These are phyloP conservation scores for Botrytis hyacinthi DNA, from an alignment of 2,329 filamentous ascomycete genomes.

Conservation along the genomic window DNA sequence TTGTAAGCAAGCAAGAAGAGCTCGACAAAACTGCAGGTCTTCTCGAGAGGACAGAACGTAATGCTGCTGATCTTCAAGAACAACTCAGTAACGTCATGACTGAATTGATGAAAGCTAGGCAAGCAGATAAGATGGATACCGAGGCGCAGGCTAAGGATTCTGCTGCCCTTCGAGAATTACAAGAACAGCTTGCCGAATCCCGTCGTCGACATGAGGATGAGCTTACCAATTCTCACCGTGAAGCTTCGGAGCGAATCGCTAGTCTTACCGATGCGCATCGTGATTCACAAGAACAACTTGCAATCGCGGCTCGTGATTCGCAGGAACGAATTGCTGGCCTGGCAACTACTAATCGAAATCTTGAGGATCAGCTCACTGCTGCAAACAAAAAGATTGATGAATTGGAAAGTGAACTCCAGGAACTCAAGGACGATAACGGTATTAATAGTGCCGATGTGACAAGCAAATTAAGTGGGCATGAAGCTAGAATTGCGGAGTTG, in stretches of 20 bases:
- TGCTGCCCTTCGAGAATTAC: slow-evolving; percentile 25
- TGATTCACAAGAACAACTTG: slow-evolving; percentile 11
- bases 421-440: slow-evolving; percentile 34
- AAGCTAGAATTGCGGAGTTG: slow-evolving; percentile 33
- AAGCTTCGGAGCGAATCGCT: slow-evolving; percentile 15
- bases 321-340: slow-evolving; percentile 16
- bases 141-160: slow-evolving; percentile 32
- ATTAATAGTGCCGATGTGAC: slow-evolving; percentile 36
- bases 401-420: slow-evolving; percentile 38
- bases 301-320: slow-evolving; percentile 12
- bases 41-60: slow-evolving; percentile 38
- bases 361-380: slow-evolving; percentile 12
- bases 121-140: slow-evolving; percentile 29
- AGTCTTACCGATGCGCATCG: slow-evolving; percentile 7
- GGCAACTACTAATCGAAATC: slow-evolving; percentile 13
- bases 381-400: slow-evolving; percentile 36
- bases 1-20: slow-evolving; percentile 58
- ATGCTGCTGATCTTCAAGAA: slow-evolving; percentile 36
- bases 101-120: slow-evolving; percentile 37
- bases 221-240: slow-evolving; percentile 15
- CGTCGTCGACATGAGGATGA: slow-evolving; percentile 18
- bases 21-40: slow-evolving; percentile 46
- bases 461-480: slow-evolving; percentile 32
- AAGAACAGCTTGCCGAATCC: slow-evolving; percentile 25
- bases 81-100: slow-evolving; percentile 38